Base-by-base conservation (phyloP, 148 eudicot species). In the Oxyria digyna region DNA sequence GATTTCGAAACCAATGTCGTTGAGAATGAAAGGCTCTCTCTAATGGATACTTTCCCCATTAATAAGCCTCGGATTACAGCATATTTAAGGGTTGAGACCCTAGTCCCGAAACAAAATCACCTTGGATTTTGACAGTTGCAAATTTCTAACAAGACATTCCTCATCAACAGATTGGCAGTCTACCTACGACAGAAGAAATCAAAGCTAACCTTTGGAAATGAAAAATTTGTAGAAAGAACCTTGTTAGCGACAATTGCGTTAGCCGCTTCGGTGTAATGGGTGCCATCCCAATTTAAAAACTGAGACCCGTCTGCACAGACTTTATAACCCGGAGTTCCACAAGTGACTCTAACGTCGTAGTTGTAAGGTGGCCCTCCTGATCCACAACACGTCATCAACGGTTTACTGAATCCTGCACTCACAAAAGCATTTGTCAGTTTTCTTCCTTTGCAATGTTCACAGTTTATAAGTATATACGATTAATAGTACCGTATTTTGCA, bases 381-480 rank as follows among this genome's bases (percentile, higher is more conserved):
- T 41, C 98, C 98, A 67, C 98, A 94, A 65, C 98, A 94, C 8
- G 98, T 86, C 92, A 80, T 86, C 69, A 94, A 72, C 17, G 96
- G 92, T 71, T 52, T 88, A 37, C 75, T 20, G 67, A 94, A 90
- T 73, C 97, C 97, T 94, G 82, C 46, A 75, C 49, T 35, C 38
- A 3, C 38, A 35, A 35, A 35, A 2, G 4, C 38, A 35, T 35
- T n/a, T n/a, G n/a, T n/a, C n/a, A n/a, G n/a, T n/a, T n/a, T n/a
- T n/a, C n/a, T n/a, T n/a, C n/a, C n/a, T n/a, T n/a, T n/a, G 6
- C 38, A 35, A 35, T 35, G 4, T 35, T 35, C 38, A 35, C 4
- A 35, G 6, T 3, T 35, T 35, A 35, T 2, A 35, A 6, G 38
- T 6, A 45, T 2, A 2, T 20, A 23, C 3, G 38, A 38, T 13